Percentiles rank a stretch among this genome's conserved stretches.
Conservation (phyloP, 1,284 basidiomycete genomes). For the Ganoderma lucidum region DNA sequence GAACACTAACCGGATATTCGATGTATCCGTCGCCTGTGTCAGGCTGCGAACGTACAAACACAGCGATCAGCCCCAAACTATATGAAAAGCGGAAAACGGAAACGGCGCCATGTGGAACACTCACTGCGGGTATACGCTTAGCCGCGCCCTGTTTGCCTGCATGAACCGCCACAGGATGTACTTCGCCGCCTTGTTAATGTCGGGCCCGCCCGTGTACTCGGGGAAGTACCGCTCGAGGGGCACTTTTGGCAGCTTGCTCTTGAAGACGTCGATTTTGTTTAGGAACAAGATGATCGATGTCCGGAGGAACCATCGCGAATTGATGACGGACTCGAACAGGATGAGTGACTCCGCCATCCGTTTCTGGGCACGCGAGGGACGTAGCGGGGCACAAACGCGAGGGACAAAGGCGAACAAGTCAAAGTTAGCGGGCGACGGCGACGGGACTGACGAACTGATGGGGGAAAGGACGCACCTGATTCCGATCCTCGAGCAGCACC, state of each 20-base stretch:
- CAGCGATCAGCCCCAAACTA: background rate
- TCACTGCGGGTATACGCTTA: conserved; percentile 94
- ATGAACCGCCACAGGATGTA: conserved; percentile 98
- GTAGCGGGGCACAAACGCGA: background rate
- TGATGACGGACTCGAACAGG: conserved; percentile 96
- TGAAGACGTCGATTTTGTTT: conserved; percentile 98
- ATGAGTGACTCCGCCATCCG: conserved; percentile 95
- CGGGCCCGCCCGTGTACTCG: conserved; percentile 93
- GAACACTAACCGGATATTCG: conserved; percentile 90
- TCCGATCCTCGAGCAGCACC: conserved; percentile 81
- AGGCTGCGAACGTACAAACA: conserved; percentile 52
- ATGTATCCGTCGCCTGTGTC: conserved; percentile 84
- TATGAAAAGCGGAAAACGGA: background rate
- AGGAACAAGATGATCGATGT: conserved; percentile 94
- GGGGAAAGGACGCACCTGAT: conserved; percentile 60
- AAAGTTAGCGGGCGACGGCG: background rate
- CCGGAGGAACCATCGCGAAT: conserved; percentile 96
- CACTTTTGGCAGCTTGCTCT: conserved; percentile 89
- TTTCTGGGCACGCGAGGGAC: conserved; percentile 65
- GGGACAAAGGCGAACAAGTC: background rate
- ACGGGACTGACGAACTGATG: background rate
- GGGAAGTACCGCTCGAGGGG: conserved; percentile 93
- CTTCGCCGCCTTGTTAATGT: conserved; percentile 98
- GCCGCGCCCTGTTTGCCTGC: conserved; percentile 88
- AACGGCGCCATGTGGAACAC: conserved; percentile 41